These are phyloP conservation scores for Emiliania huxleyi DNA, from an alignment of 78 protist genomes.

Conservation along the genomic window DNA sequence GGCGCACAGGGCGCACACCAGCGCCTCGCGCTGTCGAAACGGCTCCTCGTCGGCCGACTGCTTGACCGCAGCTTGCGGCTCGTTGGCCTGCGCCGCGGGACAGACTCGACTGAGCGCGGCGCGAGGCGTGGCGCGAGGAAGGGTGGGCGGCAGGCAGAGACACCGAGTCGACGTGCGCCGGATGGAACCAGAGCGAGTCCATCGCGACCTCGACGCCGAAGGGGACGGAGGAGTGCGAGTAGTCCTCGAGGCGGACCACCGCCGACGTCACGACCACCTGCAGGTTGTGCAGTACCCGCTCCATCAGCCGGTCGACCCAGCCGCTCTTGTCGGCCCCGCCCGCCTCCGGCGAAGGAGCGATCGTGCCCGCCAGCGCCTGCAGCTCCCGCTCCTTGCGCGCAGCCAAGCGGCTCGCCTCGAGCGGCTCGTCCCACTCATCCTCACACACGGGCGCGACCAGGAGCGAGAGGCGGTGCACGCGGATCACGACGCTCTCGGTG, in stretches of 20 bases:
- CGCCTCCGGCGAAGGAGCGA: background rate
- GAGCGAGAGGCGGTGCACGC: background rate
- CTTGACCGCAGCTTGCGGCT: too few species aligned
- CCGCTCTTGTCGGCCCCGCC: background rate
- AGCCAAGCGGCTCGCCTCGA: background rate
- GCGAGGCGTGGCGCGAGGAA: too few species aligned
- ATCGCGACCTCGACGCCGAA: background rate
- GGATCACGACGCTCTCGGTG: background rate
- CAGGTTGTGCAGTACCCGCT: background rate
- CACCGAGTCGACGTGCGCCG: background rate
- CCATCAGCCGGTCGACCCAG: background rate
- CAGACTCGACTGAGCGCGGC: too few species aligned
- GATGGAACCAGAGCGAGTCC: constrained; percentile 11
- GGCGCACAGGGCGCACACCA: constrained; percentile 12
- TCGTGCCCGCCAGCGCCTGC: background rate
- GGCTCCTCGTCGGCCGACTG: background rate
- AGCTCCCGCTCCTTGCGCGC: background rate
- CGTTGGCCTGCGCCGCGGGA: too few species aligned
- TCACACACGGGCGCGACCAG: background rate
- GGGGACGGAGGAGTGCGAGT: background rate
- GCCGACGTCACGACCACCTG: background rate
- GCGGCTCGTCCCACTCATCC: background rate
- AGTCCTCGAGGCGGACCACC: background rate
- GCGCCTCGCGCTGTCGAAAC: background rate
- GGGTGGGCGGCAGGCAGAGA: too few species aligned